Conservation (phyloP, 116 monocot species). For the Trichopus zeylanicus region DNA sequence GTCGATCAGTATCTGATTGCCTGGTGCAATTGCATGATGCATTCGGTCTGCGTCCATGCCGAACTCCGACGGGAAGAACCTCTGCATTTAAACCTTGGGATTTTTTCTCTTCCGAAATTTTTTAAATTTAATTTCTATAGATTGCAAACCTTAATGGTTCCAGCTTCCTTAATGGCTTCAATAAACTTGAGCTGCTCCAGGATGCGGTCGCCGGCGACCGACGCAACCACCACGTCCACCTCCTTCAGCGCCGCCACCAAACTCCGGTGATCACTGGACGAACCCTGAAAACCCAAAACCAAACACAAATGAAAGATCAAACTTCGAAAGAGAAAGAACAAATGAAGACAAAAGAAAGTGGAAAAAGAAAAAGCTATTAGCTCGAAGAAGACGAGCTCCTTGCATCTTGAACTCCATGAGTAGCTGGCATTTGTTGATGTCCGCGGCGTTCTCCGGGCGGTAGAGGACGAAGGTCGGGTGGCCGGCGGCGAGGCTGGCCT, state of each 20-base stretch:
- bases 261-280: slow-evolving; percentile 27
- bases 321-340: not conserved
- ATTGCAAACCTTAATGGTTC: slow-evolving; percentile 42
- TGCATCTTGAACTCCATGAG: slow-evolving; percentile 4
- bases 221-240: slow-evolving; percentile 21
- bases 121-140: too few species aligned
- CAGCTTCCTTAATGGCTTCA: slow-evolving; percentile 47
- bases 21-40: slow-evolving; percentile 19
- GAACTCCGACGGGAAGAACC: slow-evolving; percentile 23
- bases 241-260: slow-evolving; percentile 20
- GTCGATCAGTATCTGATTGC: slow-evolving; percentile 5
- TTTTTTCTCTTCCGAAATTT: too few species aligned
- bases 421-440: not conserved
- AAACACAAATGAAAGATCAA: not conserved
- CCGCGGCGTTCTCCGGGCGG: not conserved
- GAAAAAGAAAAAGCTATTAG: too few species aligned
- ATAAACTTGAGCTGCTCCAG: slow-evolving; percentile 41
- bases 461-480: slow-evolving; percentile 24
- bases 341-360: not conserved
- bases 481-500: slow-evolving; percentile 16
- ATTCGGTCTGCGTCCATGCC: slow-evolving; percentile 28
- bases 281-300: slow-evolving; percentile 12
- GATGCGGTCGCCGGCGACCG: slow-evolving; percentile 25
- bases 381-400: not conserved
- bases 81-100: slow-evolving; percentile 5